Conservation (phyloP, 2,329 filamentous ascomycete species). For the Scedosporium dehoogii region DNA sequence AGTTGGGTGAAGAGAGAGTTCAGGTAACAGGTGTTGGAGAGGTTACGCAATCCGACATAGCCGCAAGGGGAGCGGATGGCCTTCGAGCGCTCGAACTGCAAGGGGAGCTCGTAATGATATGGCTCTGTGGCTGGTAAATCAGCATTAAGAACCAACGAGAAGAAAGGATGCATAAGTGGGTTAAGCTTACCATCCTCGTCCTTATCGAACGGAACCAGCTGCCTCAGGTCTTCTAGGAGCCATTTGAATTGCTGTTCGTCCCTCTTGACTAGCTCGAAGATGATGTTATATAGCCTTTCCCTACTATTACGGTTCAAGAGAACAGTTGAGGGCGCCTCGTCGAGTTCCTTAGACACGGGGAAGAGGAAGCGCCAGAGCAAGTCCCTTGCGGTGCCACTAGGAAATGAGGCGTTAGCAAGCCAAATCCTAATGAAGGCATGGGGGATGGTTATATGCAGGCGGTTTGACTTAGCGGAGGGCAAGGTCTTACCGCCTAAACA, state of each 20-base stretch:
- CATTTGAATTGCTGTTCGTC: slow-evolving; percentile 34
- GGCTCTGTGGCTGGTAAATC: slow-evolving; percentile 21
- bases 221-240: slow-evolving; percentile 36
- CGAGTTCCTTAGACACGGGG: slow-evolving; percentile 32
- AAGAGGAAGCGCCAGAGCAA: slow-evolving; percentile 59
- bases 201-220: slow-evolving; percentile 24
- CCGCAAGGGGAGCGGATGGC: slow-evolving; percentile 67
- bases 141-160: neutral
- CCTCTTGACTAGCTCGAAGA: slow-evolving; percentile 46
- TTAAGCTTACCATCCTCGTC: slow-evolving; percentile 24
- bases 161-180: neutral
- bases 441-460: neutral
- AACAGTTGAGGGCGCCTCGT: slow-evolving; percentile 24
- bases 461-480: neutral
- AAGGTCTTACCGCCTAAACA: neutral
- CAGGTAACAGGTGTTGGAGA: slow-evolving; percentile 94
- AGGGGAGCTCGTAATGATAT: slow-evolving; percentile 52
- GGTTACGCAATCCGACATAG: slow-evolving; percentile 82
- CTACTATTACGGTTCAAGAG: slow-evolving; percentile 47
- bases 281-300: slow-evolving; percentile 47
- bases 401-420: neutral
- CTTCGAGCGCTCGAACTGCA: slow-evolving; percentile 53
- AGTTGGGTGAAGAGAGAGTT: slow-evolving; percentile 92
- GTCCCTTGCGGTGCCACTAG: slow-evolving; percentile 17
- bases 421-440: no score